Evolutionary conservation across 2,329 filamentous ascomycete species (phyloP).

Genomic region (Metarhizium humberi): DNA sequence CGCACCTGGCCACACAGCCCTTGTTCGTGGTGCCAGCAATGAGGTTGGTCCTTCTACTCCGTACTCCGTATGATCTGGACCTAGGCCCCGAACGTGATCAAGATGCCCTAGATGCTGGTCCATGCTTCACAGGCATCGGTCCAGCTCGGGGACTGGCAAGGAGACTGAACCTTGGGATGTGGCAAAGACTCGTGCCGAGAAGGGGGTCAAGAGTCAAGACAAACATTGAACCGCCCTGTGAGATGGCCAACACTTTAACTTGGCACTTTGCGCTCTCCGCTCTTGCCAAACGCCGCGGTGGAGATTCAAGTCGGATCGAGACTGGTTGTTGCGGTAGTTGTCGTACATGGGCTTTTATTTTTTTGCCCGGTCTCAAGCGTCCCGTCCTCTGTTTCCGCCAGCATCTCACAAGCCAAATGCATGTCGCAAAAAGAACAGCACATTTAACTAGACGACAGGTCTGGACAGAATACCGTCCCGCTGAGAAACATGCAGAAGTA

Average conservation of each 20-base stretch:
- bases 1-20: background rate
- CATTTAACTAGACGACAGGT: background rate
- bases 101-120: background rate
- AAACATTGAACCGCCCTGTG: background rate
- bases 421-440: constrained; percentile 1
- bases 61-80: too few species aligned
- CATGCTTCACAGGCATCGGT: background rate
- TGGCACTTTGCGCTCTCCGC: background rate
- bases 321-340: background rate
- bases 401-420: constrained; percentile 1
- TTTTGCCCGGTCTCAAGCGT: background rate
- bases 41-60: too few species aligned
- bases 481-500: background rate
- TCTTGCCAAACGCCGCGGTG: background rate
- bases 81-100: too few species aligned
- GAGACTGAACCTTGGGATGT: background rate
- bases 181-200: background rate
- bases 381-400: background rate
- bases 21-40: background rate
- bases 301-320: background rate
- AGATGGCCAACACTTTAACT: background rate
- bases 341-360: background rate
- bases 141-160: background rate
- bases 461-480: background rate
- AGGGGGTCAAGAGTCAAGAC: background rate